Base-by-base conservation (phyloP, 2,329 filamentous ascomycete genomes). In the Alternaria sp. region DNA sequence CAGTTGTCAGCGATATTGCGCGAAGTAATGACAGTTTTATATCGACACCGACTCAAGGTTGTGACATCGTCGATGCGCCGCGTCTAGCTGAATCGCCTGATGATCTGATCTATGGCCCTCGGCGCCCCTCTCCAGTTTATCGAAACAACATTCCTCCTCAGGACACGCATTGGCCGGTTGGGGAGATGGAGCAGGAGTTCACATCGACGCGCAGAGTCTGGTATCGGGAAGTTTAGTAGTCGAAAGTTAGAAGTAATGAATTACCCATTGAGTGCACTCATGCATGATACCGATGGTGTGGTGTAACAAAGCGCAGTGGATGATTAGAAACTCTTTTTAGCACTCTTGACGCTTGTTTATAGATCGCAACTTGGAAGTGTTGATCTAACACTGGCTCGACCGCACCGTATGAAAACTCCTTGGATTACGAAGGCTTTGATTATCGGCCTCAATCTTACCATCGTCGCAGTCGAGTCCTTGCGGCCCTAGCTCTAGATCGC, bases 1-100 rank as follows among this genome's bases (percentile, higher is more conserved):
- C 6, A 11, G 2, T 36, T 1, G 2, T 0, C 21, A n/a, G 15
- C 15, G 19, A 4, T 12, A 0, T 3, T 23, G 1, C 11, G 12
- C 28, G 10, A 3, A 12, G 32, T 11, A 52, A 15, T 3, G 17
- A 9, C 12, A 26, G 8, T 6, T 19, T 7, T 23, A 6, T 6
- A 6, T 7, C 49, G 6, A 23, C 9, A n/a, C 13, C 49, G 17
- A 13, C 19, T 43, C 19, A 19, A 46, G 23, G 54, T 47, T 9
- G 52, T 32, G 44, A 49, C 5, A 4, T 36, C 8, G 13, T 15
- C 21, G 8, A 52, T 6, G 21, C 28, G 13, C 19, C 17, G 19
- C 49, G 19, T 23, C 8, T 36, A 3, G 8, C 19, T n/a, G 8
- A n/a, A 4, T 4, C 19, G 15, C 28, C 6, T 0, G 12, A 19